Conservation (phyloP, 2,329 filamentous ascomycete species). For the Verticillium klebahnii region DNA sequence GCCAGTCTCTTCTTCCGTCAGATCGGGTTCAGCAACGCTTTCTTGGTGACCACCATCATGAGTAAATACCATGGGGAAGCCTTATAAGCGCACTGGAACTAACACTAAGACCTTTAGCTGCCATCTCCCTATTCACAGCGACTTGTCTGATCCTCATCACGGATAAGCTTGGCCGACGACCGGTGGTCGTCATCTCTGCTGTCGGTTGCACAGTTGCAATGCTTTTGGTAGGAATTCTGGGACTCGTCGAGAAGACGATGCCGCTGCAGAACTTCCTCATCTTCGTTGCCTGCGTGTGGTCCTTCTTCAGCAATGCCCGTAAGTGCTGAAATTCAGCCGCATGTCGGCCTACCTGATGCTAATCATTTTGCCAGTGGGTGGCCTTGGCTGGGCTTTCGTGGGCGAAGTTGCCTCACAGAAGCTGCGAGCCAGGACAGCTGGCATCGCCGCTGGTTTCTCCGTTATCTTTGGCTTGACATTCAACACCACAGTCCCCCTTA, state of each 20-base stretch:
- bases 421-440: slow-evolving; percentile 24
- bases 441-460: slow-evolving; percentile 20
- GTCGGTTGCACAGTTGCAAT: slow-evolving; percentile 5
- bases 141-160: not conserved
- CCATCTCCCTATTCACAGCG: slow-evolving; percentile 14
- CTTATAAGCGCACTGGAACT: not conserved
- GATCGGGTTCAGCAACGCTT: slow-evolving; percentile 20
- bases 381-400: slow-evolving; percentile 22
- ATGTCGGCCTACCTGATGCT: too few relatives aligned
- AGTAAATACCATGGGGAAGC: not conserved
- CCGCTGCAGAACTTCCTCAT: slow-evolving; percentile 13
- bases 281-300: slow-evolving; percentile 18
- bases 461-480: slow-evolving; percentile 16
- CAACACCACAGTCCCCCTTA: slow-evolving; percentile 21
- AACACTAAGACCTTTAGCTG: slow-evolving; percentile 13
- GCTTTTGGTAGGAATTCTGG: slow-evolving; percentile 15
- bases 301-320: slow-evolving; percentile 9
- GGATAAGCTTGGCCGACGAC: not conserved
- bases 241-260: slow-evolving; percentile 9
- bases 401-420: slow-evolving; percentile 30
- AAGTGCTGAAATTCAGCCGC: too few relatives aligned
- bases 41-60: slow-evolving; percentile 6
- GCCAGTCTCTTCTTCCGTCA: slow-evolving; percentile 27
- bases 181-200: not conserved
- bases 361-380: slow-evolving; percentile 7